A percentile compares a stretch with the other conserved stretches of the same genome.
phyloP scores from a whole-genome alignment of 768 basidiomycete species.

The Russula earlei region DNA sequence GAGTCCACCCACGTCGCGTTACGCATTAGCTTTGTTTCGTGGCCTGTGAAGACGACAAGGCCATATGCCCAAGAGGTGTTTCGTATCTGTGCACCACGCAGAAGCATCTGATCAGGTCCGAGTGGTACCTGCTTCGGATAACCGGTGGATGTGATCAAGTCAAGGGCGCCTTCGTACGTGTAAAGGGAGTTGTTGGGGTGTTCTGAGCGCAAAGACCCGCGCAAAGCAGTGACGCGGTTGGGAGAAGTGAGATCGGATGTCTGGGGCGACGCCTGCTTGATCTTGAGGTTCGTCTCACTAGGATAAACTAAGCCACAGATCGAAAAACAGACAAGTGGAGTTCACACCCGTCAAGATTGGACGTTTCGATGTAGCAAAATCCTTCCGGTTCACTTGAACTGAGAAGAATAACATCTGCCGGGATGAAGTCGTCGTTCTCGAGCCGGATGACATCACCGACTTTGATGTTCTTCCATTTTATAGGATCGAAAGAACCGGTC shows the following conservation, averaged over 20 bases:
- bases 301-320: background rate
- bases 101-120: constrained; percentile 88
- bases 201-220: constrained; percentile 84
- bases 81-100: constrained; percentile 90
- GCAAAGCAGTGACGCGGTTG: constrained; percentile 56
- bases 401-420: constrained; percentile 84
- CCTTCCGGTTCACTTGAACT: constrained; percentile 94
- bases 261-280: constrained; percentile 87
- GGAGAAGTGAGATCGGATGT: constrained; percentile 76
- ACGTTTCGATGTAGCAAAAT: constrained; percentile 94
- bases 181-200: constrained; percentile 97
- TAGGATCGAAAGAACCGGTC: constrained; percentile 54
- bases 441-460: constrained; percentile 91
- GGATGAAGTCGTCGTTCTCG: constrained; percentile 89
- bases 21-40: constrained; percentile 97
- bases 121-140: constrained; percentile 76
- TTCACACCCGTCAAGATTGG: constrained; percentile 88
- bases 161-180: constrained; percentile 83
- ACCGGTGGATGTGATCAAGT: constrained; percentile 46
- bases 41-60: constrained; percentile 87
- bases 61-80: constrained; percentile 98
- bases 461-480: constrained; percentile 80
- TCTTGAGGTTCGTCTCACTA: constrained; percentile 97
- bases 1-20: constrained; percentile 78
- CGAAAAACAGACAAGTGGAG: background rate